phyloP scores from a whole-genome alignment of 2,329 filamentous ascomycete genomes.

The Sclerotinia glacialis region DNA sequence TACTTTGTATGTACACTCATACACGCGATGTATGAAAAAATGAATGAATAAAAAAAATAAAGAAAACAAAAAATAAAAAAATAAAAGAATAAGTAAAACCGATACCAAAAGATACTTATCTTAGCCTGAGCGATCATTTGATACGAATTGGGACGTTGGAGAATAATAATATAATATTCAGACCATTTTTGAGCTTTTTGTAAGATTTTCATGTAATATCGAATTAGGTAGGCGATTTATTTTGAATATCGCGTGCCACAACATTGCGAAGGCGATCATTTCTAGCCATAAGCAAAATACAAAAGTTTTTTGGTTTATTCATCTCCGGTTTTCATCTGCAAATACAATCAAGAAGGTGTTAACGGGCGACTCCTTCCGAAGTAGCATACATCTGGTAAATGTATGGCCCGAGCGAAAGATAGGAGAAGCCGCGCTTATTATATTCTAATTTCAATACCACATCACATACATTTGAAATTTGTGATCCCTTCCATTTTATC shows the following conservation, averaged over 20 bases:
- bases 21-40: too few relatives aligned
- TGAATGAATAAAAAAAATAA: too few relatives aligned
- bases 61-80: too few relatives aligned
- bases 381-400: slow-evolving; percentile 5
- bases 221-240: background rate
- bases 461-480: background rate
- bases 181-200: background rate
- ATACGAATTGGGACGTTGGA: background rate
- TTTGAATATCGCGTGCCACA: background rate
- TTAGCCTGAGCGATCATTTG: background rate
- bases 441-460: slow-evolving; percentile 7
- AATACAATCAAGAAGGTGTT: slow-evolving; percentile 1
- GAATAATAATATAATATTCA: background rate
- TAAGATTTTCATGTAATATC: background rate
- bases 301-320: background rate
- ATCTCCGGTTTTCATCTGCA: slow-evolving; percentile 16
- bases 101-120: background rate
- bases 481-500: background rate
- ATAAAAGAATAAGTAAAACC: too few relatives aligned
- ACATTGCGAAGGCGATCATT: background rate
- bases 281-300: background rate
- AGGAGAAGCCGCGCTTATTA: slow-evolving; percentile 19
- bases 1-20: background rate
- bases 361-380: slow-evolving; percentile 12
- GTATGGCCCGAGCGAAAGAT: background rate